Evolutionary conservation across 2,329 filamentous ascomycete genomes (phyloP).

Genomic region (Claviceps citrina): DNA sequence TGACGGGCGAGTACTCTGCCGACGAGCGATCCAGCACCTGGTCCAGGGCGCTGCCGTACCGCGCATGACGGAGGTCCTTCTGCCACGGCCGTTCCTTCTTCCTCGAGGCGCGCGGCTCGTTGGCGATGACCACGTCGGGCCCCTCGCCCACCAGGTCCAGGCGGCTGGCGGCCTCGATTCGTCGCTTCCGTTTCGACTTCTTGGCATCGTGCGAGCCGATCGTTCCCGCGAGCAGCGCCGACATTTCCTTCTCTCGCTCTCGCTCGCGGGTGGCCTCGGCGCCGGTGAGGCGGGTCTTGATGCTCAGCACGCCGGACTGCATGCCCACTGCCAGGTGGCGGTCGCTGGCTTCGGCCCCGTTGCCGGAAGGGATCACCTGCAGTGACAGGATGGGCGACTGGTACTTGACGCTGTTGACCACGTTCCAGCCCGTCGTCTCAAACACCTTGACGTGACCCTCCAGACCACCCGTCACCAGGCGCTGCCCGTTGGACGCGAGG

Average conservation of each 20-base stretch:
- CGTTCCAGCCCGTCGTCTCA: constrained; percentile 86
- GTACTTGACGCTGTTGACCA: constrained; percentile 90
- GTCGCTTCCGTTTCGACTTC: constrained; percentile 52
- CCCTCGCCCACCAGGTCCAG: constrained; percentile 74
- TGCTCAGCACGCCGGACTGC: constrained; percentile 79
- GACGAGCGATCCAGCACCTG: constrained; percentile 46
- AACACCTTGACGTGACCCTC: constrained; percentile 97
- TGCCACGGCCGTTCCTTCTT: constrained; percentile 67
- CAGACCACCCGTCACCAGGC: constrained; percentile 74
- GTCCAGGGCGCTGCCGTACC: constrained; percentile 67
- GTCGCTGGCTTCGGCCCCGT: constrained; percentile 45
- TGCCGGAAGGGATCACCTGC: constrained; percentile 43
- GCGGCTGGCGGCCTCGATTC: constrained; percentile 28
- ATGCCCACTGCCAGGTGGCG: constrained; percentile 91
- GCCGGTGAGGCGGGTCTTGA: constrained; percentile 77
- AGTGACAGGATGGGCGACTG: constrained; percentile 78
- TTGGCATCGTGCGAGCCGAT: constrained; percentile 64
- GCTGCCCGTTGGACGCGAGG: constrained; percentile 62
- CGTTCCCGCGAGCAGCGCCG: constrained; percentile 60
- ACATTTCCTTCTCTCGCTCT: constrained; percentile 72
- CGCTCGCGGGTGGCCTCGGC: constrained; percentile 61
- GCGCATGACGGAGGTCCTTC: constrained; percentile 58
- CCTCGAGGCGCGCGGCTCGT: constrained; percentile 34
- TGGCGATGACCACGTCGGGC: constrained; percentile 77
- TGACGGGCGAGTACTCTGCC: constrained; percentile 42